Conservation (phyloP, 352 stramenopile species). For the Phytophthora podocarpi region DNA sequence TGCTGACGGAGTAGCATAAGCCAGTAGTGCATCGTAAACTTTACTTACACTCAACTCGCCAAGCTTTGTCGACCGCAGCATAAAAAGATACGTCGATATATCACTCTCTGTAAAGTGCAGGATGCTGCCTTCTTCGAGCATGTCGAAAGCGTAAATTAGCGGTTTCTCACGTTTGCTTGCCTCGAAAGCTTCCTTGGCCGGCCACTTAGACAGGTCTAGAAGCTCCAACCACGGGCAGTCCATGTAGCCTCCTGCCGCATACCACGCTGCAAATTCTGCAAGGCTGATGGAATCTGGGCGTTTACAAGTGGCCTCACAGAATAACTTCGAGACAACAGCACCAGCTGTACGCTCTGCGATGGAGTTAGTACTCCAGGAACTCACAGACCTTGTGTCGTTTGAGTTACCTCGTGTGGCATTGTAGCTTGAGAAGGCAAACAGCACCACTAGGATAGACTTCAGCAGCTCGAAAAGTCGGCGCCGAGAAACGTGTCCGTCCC, state of each 20-base stretch:
- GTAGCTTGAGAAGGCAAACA: slow-evolving; percentile 88
- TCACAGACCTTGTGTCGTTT: slow-evolving; percentile 63
- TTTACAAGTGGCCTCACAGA: slow-evolving; percentile 71
- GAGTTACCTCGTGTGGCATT: slow-evolving; percentile 64
- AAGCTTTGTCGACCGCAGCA: slow-evolving; percentile 84
- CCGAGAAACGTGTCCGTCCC: slow-evolving; percentile 66
- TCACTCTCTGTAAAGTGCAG: slow-evolving; percentile 86
- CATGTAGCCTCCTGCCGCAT: slow-evolving; percentile 93
- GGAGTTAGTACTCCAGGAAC: slow-evolving; percentile 77
- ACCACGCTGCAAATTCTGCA: slow-evolving; percentile 97
- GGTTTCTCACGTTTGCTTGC: slow-evolving; percentile 87
- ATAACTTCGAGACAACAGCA: slow-evolving; percentile 89
- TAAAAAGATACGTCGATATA: slow-evolving; percentile 86
- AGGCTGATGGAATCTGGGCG: slow-evolving; percentile 88
- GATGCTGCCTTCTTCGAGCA: slow-evolving; percentile 84
- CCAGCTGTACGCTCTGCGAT: slow-evolving; percentile 89
- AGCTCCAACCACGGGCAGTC: slow-evolving; percentile 97
- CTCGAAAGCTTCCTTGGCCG: slow-evolving; percentile 86
- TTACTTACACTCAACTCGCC: slow-evolving; percentile 71
- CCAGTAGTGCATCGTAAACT: slow-evolving; percentile 80
- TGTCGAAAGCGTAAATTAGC: slow-evolving; percentile 86
- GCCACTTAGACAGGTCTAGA: slow-evolving; percentile 96
- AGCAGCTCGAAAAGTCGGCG: slow-evolving; percentile 84
- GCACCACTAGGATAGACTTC: slow-evolving; percentile 77
- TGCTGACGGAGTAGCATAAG: slow-evolving; percentile 70